phyloP scores from a whole-genome alignment of 345 rosid genomes.

The Theobroma cacao region DNA sequence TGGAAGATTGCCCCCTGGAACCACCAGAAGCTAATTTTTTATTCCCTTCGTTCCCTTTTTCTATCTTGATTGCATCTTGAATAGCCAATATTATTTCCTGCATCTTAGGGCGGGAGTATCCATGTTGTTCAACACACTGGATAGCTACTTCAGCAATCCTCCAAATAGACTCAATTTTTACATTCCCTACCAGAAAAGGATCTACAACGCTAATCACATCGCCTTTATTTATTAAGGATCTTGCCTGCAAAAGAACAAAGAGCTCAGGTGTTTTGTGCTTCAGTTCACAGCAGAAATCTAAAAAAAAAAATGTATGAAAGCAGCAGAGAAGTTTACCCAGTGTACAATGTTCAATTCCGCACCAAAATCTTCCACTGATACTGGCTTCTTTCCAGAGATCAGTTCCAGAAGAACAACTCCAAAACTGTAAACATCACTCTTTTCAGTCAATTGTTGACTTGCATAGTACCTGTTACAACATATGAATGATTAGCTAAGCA shows the following conservation, averaged over 20 bases:
- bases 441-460: constrained; percentile 85
- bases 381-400: constrained; percentile 87
- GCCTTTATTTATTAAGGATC: constrained; percentile 78
- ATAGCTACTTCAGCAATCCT: constrained; percentile 81
- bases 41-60: constrained; percentile 42
- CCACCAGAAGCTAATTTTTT: constrained; percentile 37
- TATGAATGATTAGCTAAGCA: constrained; percentile 2
- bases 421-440: constrained; percentile 96
- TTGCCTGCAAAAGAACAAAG: constrained; percentile 49
- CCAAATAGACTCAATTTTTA: constrained; percentile 86
- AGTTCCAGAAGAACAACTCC: constrained; percentile 96
- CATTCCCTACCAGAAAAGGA: constrained; percentile 50
- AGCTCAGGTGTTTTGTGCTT: constrained; percentile 4
- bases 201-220: constrained; percentile 75
- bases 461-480: constrained; percentile 70
- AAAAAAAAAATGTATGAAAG: neutral
- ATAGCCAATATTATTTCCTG: constrained; percentile 78
- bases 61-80: constrained; percentile 86
- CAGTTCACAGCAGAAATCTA: neutral
- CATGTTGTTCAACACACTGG: constrained; percentile 80
- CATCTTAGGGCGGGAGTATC: constrained; percentile 75
- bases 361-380: constrained; percentile 82
- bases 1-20: constrained; percentile 66
- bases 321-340: constrained; percentile 55
- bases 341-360: constrained; percentile 84